phyloP scores from a whole-genome alignment of 2,329 filamentous ascomycete species.

The Huntiella bhutanensis region DNA sequence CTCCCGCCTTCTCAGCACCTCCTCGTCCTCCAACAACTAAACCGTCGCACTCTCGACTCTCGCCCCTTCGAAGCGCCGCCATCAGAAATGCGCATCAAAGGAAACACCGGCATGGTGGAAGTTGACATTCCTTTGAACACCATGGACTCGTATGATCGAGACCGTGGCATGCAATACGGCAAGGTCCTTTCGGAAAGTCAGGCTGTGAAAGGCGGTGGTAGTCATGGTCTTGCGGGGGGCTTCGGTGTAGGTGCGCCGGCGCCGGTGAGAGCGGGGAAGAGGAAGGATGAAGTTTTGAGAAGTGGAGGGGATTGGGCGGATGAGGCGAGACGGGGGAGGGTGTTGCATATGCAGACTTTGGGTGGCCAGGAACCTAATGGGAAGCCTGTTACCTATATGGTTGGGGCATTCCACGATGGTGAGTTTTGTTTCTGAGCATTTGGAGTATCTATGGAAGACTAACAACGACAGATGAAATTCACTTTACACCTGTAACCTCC shows the following conservation, averaged over 20 bases:
- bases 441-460: constrained; percentile 8
- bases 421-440: constrained; percentile 16
- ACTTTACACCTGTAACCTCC: constrained; percentile 66
- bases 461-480: constrained; percentile 47
- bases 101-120: constrained; percentile 66
- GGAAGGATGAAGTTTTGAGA: constrained; percentile 21
- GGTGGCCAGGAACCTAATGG: constrained; percentile 60
- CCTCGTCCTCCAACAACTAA: constrained; percentile 78
- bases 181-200: constrained; percentile 47
- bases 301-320: constrained; percentile 41
- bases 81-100: constrained; percentile 63
- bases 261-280: constrained; percentile 17
- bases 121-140: constrained; percentile 74
- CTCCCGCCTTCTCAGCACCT: constrained; percentile 44
- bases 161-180: constrained; percentile 69
- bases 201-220: constrained; percentile 41
- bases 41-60: constrained; percentile 43
- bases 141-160: constrained; percentile 57
- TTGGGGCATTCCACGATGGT: constrained; percentile 79
- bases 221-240: constrained; percentile 52
- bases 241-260: constrained; percentile 42
- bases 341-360: constrained; percentile 64
- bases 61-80: constrained; percentile 41
- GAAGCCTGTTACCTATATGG: constrained; percentile 66
- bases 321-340: constrained; percentile 48